Evolutionary conservation across 768 basidiomycete genomes (phyloP).

Genomic region (Phaffia tasmanica): DNA sequence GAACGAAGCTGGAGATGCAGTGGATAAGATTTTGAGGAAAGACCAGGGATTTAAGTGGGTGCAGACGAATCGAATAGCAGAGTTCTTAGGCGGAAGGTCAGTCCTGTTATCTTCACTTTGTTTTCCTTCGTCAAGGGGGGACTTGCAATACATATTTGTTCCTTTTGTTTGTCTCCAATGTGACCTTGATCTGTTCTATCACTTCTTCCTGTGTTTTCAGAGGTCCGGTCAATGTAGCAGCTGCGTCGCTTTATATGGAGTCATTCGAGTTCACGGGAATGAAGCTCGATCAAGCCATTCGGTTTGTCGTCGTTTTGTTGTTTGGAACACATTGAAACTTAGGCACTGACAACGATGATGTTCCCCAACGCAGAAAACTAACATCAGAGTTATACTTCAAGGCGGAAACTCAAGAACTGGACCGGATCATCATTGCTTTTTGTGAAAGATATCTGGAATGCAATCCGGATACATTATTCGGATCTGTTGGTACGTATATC

Average conservation of each 20-base stretch:
- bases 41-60: slow-evolving; percentile 61
- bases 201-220: slow-evolving; percentile 41
- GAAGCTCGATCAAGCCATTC: slow-evolving; percentile 77
- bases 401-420: slow-evolving; percentile 95
- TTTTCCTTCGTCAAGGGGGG: background rate
- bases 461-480: slow-evolving; percentile 69
- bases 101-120: slow-evolving; percentile 38
- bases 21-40: slow-evolving; percentile 69
- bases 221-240: slow-evolving; percentile 59
- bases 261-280: slow-evolving; percentile 76
- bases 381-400: slow-evolving; percentile 88
- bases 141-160: background rate
- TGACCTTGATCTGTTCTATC: background rate
- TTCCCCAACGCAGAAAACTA: slow-evolving; percentile 48
- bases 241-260: slow-evolving; percentile 69
- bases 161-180: background rate
- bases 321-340: background rate
- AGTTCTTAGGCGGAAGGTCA: slow-evolving; percentile 87
- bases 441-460: slow-evolving; percentile 83
- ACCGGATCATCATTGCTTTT: slow-evolving; percentile 87
- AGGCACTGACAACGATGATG: background rate
- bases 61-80: slow-evolving; percentile 81
- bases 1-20: slow-evolving; percentile 44
- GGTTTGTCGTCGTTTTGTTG: slow-evolving; percentile 42
- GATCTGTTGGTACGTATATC: slow-evolving; percentile 59